Conservation (phyloP, 192 early-diverging fungal species). For the Coemansia sp. region DNA sequence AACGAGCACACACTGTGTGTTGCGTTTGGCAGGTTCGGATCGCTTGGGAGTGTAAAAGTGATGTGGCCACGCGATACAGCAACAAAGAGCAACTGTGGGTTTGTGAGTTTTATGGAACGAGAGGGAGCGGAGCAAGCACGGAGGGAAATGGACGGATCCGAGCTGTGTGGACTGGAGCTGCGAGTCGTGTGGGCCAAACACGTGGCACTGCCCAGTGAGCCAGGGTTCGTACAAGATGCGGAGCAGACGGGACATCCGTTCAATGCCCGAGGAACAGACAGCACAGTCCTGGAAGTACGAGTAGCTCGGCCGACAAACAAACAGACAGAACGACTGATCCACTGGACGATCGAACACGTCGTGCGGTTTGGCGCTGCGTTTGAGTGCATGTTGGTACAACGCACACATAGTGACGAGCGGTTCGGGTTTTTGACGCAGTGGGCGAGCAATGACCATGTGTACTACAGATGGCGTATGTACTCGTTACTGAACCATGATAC, state of each 20-base stretch:
- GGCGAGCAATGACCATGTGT: constrained; percentile 74
- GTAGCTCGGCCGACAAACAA: constrained; percentile 63
- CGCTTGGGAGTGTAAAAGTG: constrained; percentile 89
- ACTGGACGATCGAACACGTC: constrained; percentile 82
- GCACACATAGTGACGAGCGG: constrained; percentile 61
- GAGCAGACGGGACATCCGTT: constrained; percentile 27
- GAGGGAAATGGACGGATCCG: constrained; percentile 63
- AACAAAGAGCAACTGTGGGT: constrained; percentile 85
- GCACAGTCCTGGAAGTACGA: constrained; percentile 58
- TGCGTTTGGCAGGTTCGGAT: constrained; percentile 78
- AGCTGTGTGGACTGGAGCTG: constrained; percentile 33
- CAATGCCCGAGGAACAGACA: constrained; percentile 15
- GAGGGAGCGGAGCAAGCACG: constrained; percentile 68
- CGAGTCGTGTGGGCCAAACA: constrained; percentile 84
- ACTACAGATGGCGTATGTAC: constrained; percentile 92
- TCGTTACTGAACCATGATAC: constrained; percentile 85
- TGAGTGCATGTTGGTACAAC: constrained; percentile 66
- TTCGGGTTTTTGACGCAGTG: constrained; percentile 76
- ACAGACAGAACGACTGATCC: constrained; percentile 64
- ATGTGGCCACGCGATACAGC: constrained; percentile 86
- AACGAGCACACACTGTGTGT: constrained; percentile 72
- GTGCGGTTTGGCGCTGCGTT: constrained; percentile 72
- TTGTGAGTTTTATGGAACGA: constrained; percentile 89
- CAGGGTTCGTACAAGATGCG: constrained; percentile 58
- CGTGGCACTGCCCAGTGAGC: constrained; percentile 68